These are phyloP conservation scores for Diaporthe sp. DNA, from an alignment of 2,329 filamentous ascomycete genomes.

Conservation along the genomic window DNA sequence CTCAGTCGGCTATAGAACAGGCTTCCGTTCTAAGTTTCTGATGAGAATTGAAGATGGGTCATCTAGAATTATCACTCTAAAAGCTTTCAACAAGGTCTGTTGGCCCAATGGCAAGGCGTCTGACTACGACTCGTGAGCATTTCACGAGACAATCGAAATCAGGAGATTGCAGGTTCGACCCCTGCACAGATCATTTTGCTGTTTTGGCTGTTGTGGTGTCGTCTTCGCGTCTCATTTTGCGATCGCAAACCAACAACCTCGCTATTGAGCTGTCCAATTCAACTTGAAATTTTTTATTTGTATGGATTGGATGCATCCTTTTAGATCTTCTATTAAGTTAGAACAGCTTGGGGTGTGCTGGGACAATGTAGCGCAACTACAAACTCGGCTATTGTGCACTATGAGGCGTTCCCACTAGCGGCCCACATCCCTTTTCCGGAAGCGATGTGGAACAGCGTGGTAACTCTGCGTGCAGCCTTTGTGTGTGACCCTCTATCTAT, in stretches of 20 bases:
- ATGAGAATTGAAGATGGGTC: too few relatives aligned
- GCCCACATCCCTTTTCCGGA: neutral
- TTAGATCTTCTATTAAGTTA: neutral
- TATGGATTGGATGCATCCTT: neutral
- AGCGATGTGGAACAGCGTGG: neutral
- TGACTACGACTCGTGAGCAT: conserved; percentile 55
- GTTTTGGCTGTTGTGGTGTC: too few relatives aligned
- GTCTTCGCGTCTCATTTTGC: neutral
- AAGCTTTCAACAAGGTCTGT: conserved; percentile 35
- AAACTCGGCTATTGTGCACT: too few relatives aligned
- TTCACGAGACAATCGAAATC: conserved; percentile 10
- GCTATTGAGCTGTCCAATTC: neutral
- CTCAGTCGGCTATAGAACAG: too few relatives aligned
- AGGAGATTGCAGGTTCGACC: conserved; percentile 44
- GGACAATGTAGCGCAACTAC: too few relatives aligned
- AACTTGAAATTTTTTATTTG: neutral
- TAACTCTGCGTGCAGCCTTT: neutral
- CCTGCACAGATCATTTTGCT: conserved; percentile 38
- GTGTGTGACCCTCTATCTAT: neutral
- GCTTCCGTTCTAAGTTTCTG: too few relatives aligned
- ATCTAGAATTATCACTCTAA: too few relatives aligned
- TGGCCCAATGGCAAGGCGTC: conserved; percentile 60
- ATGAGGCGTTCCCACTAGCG: neutral
- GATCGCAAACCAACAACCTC: too few relatives aligned
- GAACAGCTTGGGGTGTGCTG: neutral